phyloP scores from a whole-genome alignment of 257 asterid genomes.

The Solanum chiquidenum region DNA sequence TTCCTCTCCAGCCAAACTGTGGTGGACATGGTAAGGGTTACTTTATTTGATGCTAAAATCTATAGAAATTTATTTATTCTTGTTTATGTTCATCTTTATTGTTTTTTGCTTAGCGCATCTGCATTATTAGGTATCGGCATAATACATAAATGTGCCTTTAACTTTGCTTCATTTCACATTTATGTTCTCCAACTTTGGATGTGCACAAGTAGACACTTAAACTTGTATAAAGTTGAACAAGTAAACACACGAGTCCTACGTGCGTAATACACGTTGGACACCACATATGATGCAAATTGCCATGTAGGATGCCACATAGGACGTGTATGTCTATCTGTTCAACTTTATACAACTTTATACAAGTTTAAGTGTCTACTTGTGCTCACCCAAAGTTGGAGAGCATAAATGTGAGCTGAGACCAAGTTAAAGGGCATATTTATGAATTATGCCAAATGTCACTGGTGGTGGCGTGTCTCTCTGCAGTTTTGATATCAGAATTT shows the following conservation, averaged over 20 bases:
- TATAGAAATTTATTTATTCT: background rate
- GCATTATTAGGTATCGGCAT: background rate
- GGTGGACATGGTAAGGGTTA: conserved; percentile 70
- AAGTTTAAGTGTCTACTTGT: background rate
- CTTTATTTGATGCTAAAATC: background rate
- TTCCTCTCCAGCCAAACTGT: conserved; percentile 80
- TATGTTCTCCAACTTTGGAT: background rate
- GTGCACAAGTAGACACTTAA: no score
- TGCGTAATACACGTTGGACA: no score
- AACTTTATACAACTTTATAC: no score
- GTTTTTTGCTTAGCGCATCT: background rate
- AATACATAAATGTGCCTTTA: background rate
- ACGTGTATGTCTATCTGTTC: background rate
- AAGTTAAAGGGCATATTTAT: background rate
- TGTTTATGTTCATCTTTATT: background rate
- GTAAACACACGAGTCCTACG: no score
- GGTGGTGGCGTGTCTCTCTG: background rate
- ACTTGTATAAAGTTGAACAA: no score
- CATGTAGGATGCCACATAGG: background rate
- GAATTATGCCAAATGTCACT: background rate
- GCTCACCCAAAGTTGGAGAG: background rate
- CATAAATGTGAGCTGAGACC: background rate
- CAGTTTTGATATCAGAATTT: background rate
- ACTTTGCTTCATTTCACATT: background rate
- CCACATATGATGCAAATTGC: background rate